Conservation (phyloP, 1,284 basidiomycete genomes). For the Trametes polyzona region DNA sequence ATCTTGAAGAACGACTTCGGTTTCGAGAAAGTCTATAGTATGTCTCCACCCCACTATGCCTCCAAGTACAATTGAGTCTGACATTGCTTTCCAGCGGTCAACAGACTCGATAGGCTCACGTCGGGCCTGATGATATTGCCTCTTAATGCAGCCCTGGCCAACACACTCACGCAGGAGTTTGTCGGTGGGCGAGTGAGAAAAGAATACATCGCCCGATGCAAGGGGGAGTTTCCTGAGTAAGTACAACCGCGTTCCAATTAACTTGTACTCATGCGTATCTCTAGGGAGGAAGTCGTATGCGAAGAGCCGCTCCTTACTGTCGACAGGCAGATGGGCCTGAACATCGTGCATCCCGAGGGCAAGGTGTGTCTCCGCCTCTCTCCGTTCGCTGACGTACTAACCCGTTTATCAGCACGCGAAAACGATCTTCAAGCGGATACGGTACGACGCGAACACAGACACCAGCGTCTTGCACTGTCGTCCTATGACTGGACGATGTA, state of each 20-base stretch:
- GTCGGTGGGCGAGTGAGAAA: constrained; percentile 81
- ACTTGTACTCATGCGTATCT: neutral
- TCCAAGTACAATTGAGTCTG: neutral
- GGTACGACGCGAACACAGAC: constrained; percentile 82
- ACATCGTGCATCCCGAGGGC: constrained; percentile 92
- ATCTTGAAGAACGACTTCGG: constrained; percentile 88
- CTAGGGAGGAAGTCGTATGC: constrained; percentile 78
- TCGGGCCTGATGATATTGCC: constrained; percentile 97
- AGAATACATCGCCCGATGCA: constrained; percentile 89
- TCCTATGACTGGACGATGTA: neutral
- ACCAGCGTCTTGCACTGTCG: constrained; percentile 91
- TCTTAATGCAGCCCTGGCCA: constrained; percentile 73
- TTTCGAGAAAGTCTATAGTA: constrained; percentile 85
- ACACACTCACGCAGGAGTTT: constrained; percentile 82
- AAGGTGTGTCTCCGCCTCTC: constrained; percentile 56
- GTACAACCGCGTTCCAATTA: constrained; percentile 32
- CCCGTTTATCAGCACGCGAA: constrained; percentile 70
- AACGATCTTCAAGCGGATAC: constrained; percentile 87
- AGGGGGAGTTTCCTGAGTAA: constrained; percentile 83
- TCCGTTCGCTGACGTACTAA: neutral
- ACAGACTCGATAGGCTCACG: constrained; percentile 93
- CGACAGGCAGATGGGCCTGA: constrained; percentile 94
- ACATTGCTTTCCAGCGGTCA: constrained; percentile 68
- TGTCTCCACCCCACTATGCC: neutral
- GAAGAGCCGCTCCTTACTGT: constrained; percentile 91